Base-by-base conservation (phyloP, 208 protist genomes). In the Acanthamoeba lenticulata region DNA sequence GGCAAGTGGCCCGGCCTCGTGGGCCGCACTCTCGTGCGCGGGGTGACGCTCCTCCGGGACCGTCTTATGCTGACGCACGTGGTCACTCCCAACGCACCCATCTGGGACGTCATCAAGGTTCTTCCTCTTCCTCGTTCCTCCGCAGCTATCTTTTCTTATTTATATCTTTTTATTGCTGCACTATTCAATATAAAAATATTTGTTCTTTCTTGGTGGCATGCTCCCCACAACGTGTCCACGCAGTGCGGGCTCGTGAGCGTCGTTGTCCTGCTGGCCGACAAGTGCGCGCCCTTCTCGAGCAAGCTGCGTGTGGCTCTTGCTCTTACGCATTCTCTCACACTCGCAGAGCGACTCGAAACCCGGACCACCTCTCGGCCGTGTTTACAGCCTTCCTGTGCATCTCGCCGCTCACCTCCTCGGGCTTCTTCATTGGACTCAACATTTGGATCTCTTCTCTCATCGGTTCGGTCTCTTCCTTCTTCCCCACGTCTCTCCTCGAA, bases 321-420 rank as follows among this genome's bases (percentile, higher is more conserved):
- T 36, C 42, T n/a, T 13, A 21, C 13, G 17, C 11, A 3, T 15
- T 6, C 7, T 88, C 9, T 7, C 9, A 27, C n/a, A 19, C 5
- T 24, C 15, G 0, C 77, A 88, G 77, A n/a, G 34, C 21, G 24
- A 88, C 77, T 21, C 5, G 42, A 29, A 88, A 88, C 19, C 77
- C 77, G n/a, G 77, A 88, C 34, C n/a, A 21, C 0, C 77, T 88
- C 36, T 52, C 36, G 6, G 45, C 77, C 2, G 77, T 88, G 44
- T 88, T 88, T 38, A 38, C 52, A 6, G 17, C 44, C 77, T 88
- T 38, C n/a, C 47, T 88, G 27, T 88, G 77, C 77, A 88, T 88
- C 34, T 88, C 77, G 24, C 77, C 77, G 17, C 77, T 88, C 24
- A 38, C 77, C n/a, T 27, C 36, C 29, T n/a, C 77, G 15, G 77